phyloP scores from a whole-genome alignment of 306 rosid genomes.

The Erythrophleum fordii region DNA sequence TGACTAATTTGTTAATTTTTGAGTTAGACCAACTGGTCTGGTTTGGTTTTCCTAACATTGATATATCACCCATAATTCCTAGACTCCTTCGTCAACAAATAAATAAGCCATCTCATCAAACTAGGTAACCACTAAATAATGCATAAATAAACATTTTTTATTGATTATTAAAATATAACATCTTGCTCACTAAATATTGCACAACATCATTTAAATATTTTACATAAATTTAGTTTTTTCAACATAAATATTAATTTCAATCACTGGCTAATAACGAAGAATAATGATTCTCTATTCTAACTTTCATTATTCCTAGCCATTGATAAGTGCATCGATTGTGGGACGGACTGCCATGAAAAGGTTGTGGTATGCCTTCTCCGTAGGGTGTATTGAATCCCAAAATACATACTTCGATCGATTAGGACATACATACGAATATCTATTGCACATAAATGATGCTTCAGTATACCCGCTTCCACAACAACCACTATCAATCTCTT shows the following conservation, averaged over 20 bases:
- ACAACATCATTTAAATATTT: background rate
- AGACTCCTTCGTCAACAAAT: too few relatives aligned
- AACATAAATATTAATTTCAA: background rate
- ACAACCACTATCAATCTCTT: slow-evolving; percentile 56
- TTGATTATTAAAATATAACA: too few relatives aligned
- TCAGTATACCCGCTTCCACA: slow-evolving; percentile 74
- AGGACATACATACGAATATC: slow-evolving; percentile 45
- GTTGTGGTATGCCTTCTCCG: slow-evolving; percentile 51
- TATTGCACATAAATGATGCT: slow-evolving; percentile 56
- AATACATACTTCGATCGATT: slow-evolving; percentile 67
- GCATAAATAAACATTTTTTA: too few relatives aligned
- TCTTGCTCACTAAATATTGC: background rate
- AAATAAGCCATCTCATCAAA: too few relatives aligned
- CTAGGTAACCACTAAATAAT: too few relatives aligned
- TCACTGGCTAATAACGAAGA: background rate
- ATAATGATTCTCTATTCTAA: background rate
- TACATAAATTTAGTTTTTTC: background rate
- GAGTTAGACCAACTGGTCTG: too few relatives aligned
- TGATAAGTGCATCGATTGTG: slow-evolving; percentile 47
- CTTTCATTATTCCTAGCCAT: background rate
- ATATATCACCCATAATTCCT: too few relatives aligned
- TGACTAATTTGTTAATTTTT: too few relatives aligned
- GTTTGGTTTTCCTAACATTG: too few relatives aligned
- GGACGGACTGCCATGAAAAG: slow-evolving; percentile 39
- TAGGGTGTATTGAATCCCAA: slow-evolving; percentile 81